Evolutionary conservation across 164 flowering plant genomes (phyloP).

Genomic region (Sextonia rubra): DNA sequence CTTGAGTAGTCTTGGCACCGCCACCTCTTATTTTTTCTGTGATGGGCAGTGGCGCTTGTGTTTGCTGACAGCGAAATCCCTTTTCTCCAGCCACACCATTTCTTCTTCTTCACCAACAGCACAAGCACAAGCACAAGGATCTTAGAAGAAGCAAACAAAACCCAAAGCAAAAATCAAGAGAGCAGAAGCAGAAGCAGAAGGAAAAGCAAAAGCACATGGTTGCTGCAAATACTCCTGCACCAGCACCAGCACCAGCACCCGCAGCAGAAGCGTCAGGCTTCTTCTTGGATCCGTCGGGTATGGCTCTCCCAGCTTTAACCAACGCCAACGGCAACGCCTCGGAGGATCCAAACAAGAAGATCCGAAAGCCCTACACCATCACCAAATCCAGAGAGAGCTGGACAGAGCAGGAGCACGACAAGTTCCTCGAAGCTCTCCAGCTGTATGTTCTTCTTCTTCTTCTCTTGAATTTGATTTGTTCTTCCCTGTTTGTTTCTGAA

Average conservation of each 20-base stretch:
- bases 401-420: constrained; percentile 94
- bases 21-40: too few species aligned
- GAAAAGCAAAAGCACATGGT: too few species aligned
- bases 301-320: background rate
- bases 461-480: background rate
- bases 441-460: constrained; percentile 38
- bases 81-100: too few species aligned
- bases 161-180: too few species aligned
- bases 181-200: too few species aligned
- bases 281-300: background rate
- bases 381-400: constrained; percentile 49
- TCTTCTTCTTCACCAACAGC: too few species aligned
- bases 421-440: constrained; percentile 91
- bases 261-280: background rate
- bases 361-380: constrained; percentile 79
- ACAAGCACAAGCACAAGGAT: too few species aligned
- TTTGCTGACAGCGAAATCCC: too few species aligned
- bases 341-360: constrained; percentile 45
- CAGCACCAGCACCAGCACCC: background rate
- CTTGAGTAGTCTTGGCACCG: too few species aligned
- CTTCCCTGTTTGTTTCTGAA: background rate
- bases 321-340: background rate
- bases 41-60: too few species aligned
- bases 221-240: background rate
- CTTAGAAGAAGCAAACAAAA: too few species aligned